A percentile compares a stretch with the other conserved stretches of the same genome.
These are phyloP conservation scores for Huiozyma naganishii DNA, from an alignment of 805 yeast species.

Conservation along the genomic window DNA sequence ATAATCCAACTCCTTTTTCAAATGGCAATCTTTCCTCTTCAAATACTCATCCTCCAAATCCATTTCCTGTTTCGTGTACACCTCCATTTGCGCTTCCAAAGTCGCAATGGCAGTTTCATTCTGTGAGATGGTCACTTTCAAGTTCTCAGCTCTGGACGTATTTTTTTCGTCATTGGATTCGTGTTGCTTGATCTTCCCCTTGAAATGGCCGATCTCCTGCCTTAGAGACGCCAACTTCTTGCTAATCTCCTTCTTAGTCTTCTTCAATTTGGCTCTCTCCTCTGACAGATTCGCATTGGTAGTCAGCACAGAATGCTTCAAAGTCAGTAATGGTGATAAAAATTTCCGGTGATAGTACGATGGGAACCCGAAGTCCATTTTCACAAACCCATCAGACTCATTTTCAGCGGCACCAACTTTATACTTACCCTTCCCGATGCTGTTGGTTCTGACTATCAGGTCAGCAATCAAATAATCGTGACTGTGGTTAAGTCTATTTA, in stretches of 20 bases:
- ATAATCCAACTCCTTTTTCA: conserved; percentile 26
- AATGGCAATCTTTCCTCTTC: conserved; percentile 27
- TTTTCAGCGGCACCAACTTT: conserved; percentile 5
- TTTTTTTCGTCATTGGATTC: conserved; percentile 48
- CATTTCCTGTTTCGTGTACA: conserved; percentile 8
- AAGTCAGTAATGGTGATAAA: conserved; percentile 49
- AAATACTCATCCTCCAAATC: conserved; percentile 29
- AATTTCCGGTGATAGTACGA: conserved; percentile 30
- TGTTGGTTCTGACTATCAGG: conserved; percentile 30
- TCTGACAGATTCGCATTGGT: conserved; percentile 49
- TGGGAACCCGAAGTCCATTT: conserved; percentile 25
- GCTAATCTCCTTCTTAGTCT: conserved; percentile 45
- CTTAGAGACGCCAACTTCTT: conserved; percentile 41
- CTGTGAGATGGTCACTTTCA: conserved; percentile 33
- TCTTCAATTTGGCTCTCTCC: conserved; percentile 47
- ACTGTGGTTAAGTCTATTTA: conserved; percentile 26
- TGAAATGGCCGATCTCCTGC: conserved; percentile 46
- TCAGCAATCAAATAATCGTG: conserved; percentile 31
- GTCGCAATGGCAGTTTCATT: conserved; percentile 26
- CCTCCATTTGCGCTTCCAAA: conserved; percentile 15
- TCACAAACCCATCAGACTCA: conserved; percentile 11
- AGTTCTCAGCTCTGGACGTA: conserved; percentile 39
- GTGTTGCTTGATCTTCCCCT: conserved; percentile 36
- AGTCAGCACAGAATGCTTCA: conserved; percentile 54
- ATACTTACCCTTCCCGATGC: conserved; percentile 5